These are phyloP conservation scores for Alternaria sp. DNA, from an alignment of 2,329 filamentous ascomycete species.

Conservation along the genomic window DNA sequence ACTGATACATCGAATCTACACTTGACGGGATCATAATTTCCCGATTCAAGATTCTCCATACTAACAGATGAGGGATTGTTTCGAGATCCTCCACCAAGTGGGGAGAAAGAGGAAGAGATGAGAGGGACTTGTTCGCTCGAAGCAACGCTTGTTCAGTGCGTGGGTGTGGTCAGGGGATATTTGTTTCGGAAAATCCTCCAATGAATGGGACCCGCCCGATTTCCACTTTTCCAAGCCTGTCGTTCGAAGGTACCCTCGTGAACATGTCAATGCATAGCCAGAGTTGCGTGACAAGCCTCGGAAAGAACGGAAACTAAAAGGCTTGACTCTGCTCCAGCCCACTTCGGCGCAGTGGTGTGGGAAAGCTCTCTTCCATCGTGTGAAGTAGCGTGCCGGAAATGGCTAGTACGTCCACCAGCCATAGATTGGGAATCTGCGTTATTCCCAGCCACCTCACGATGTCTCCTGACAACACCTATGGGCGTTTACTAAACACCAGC, in stretches of 20 bases:
- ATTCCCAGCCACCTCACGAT: neutral
- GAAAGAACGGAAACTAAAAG: neutral
- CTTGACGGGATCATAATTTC: constrained; percentile 4
- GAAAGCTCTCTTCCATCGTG: neutral
- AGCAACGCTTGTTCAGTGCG: neutral
- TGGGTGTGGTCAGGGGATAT: neutral
- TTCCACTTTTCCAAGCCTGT: neutral
- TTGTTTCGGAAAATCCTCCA: neutral
- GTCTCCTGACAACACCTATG: neutral
- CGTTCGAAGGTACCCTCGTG: neutral
- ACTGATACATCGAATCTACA: neutral
- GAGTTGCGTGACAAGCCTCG: neutral
- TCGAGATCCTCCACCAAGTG: constrained; percentile 10
- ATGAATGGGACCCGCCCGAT: neutral
- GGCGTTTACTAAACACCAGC: neutral
- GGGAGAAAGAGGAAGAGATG: neutral
- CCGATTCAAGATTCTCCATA: neutral
- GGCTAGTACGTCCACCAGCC: neutral
- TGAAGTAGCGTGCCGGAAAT: neutral
- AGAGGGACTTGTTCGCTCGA: neutral
- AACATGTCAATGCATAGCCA: neutral
- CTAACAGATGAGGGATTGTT: constrained; percentile 16
- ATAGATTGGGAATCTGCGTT: neutral
- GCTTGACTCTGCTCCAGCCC: neutral
- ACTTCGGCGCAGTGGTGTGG: neutral